phyloP scores from a whole-genome alignment of 1,284 basidiomycete species.

The Filobasidium uniguttulatum region DNA sequence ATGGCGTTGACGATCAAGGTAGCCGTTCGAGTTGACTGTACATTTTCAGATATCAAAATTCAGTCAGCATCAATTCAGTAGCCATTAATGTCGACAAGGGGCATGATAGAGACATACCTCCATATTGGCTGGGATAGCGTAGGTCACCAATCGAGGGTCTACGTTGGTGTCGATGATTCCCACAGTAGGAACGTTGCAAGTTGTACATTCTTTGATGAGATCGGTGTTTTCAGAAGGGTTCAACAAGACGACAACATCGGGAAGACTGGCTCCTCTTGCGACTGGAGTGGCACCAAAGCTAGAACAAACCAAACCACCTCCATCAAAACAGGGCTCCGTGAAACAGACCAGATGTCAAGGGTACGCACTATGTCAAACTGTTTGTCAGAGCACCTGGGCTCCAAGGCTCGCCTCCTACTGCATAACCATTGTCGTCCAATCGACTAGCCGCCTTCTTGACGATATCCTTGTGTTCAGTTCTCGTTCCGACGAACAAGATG shows the following conservation, averaged over 20 bases:
- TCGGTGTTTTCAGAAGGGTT: slow-evolving; percentile 73
- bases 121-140: slow-evolving; percentile 86
- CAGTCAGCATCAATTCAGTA: background rate
- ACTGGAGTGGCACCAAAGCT: slow-evolving; percentile 51
- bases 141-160: slow-evolving; percentile 93
- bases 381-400: slow-evolving; percentile 89
- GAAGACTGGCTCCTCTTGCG: slow-evolving; percentile 49
- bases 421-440: slow-evolving; percentile 58
- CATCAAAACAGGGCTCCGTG: no score
- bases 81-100: background rate
- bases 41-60: no score
- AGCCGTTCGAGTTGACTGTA: slow-evolving; percentile 55
- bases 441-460: slow-evolving; percentile 70
- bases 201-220: slow-evolving; percentile 72
- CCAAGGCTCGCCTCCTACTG: slow-evolving; percentile 71
- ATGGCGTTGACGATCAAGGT: slow-evolving; percentile 83
- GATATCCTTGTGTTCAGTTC: slow-evolving; percentile 57
- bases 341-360: background rate
- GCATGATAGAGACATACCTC: slow-evolving; percentile 53
- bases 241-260: slow-evolving; percentile 78
- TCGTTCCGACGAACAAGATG: slow-evolving; percentile 80
- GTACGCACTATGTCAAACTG: slow-evolving; percentile 50
- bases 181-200: slow-evolving; percentile 70
- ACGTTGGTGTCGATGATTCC: slow-evolving; percentile 89
- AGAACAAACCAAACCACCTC: no score